Conservation (phyloP, 83 land plant genomes). For the Picea abies region DNA sequence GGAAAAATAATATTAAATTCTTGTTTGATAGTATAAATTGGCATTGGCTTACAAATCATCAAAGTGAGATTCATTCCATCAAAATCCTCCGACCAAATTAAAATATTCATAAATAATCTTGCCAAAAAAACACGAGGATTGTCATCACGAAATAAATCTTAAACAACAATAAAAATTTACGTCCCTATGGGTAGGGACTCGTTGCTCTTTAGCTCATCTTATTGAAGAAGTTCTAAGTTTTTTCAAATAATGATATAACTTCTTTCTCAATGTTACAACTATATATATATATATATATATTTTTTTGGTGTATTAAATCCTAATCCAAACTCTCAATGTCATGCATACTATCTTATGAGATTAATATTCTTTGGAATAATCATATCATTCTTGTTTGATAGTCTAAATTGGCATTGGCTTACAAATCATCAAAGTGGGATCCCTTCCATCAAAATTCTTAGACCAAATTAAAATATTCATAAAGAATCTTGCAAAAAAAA, state of each 20-base stretch:
- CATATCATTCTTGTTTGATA: constrained; percentile 91
- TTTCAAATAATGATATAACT: constrained; percentile 87
- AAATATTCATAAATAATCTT: constrained; percentile 97
- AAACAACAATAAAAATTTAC: too few relatives aligned
- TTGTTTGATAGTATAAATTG: constrained; percentile 98
- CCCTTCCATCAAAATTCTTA: constrained; percentile 98
- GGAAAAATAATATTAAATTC: constrained; percentile 96
- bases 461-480: constrained; percentile 99
- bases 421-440: constrained; percentile 92
- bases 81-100: constrained; percentile 99
- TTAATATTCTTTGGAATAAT: constrained; percentile 99
- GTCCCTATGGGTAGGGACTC: too few relatives aligned
- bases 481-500: constrained; percentile 76
- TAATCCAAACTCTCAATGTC: constrained; percentile 87
- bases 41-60: constrained; percentile 92
- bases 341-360: constrained; percentile 75
- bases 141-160: too few relatives aligned
- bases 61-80: constrained; percentile 95
- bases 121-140: constrained; percentile 10
- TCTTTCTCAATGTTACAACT: constrained; percentile 65
- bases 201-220: too few relatives aligned
- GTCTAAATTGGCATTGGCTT: constrained; percentile 97
- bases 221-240: constrained; percentile 81
- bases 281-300: too few relatives aligned
- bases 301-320: constrained; percentile 90